A percentile compares a stretch with the other conserved stretches of the same genome.
Evolutionary conservation across 768 basidiomycete genomes (phyloP).

Genomic region (Leccinum subgranulosum): DNA sequence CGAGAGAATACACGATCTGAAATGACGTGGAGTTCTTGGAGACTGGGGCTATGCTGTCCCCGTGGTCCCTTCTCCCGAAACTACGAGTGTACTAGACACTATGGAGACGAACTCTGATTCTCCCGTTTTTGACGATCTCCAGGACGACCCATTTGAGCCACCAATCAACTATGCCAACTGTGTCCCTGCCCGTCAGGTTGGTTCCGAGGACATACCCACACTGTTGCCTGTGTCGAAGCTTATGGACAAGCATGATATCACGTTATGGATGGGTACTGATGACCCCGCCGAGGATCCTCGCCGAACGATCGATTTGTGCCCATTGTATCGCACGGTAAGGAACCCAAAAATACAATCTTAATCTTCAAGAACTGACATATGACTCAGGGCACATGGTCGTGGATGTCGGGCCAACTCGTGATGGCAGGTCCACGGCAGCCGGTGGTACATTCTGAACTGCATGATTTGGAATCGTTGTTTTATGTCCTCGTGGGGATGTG

Average conservation of each 20-base stretch:
- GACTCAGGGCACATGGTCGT: not conserved
- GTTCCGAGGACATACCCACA: not conserved
- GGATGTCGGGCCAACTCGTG: conserved; percentile 1
- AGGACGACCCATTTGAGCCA: not conserved
- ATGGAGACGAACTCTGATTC: not conserved
- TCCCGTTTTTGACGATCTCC: not conserved
- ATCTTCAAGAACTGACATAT: not conserved
- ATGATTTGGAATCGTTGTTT: not conserved
- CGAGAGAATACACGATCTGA: not conserved
- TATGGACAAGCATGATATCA: not conserved
- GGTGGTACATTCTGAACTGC: not conserved
- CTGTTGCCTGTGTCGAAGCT: not conserved
- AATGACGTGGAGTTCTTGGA: not conserved
- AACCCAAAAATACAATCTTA: not conserved
- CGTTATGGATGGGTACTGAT: not conserved
- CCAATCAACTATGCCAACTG: not conserved
- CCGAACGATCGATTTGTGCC: not conserved
- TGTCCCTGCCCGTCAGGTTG: not conserved
- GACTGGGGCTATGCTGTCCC: not conserved
- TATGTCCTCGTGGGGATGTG: not conserved
- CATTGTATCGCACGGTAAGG: not conserved
- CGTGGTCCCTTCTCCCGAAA: too few species aligned
- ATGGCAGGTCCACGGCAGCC: conserved; percentile 6
- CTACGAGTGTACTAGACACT: too few species aligned
- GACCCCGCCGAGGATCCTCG: not conserved